Evolutionary conservation across 768 basidiomycete genomes (phyloP).

Genomic region (Cystobasidium tubakii): DNA sequence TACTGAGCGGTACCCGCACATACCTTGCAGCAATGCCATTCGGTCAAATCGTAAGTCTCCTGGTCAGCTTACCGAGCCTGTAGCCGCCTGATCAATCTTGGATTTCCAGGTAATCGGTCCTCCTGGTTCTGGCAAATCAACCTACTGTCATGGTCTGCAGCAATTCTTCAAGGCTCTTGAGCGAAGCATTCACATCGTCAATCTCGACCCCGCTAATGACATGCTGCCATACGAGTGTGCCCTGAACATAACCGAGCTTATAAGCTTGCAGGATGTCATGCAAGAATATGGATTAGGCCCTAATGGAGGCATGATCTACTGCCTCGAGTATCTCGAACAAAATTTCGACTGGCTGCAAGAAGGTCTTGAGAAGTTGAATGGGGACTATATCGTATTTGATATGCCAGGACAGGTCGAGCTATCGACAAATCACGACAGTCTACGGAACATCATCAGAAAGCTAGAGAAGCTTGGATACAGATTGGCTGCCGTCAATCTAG

Average conservation of each 20-base stretch:
- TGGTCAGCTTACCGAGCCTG: not conserved
- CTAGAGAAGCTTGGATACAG: slow-evolving; percentile 71
- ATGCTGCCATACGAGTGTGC: slow-evolving; percentile 84
- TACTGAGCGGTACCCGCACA: not conserved
- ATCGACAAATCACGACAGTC: slow-evolving; percentile 85
- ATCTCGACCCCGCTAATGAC: slow-evolving; percentile 92
- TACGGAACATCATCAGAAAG: slow-evolving; percentile 70
- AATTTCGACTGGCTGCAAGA: slow-evolving; percentile 68
- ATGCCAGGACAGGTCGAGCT: slow-evolving; percentile 96
- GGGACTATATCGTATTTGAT: slow-evolving; percentile 87
- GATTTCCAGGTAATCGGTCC: slow-evolving; percentile 51
- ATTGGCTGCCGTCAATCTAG: slow-evolving; percentile 86
- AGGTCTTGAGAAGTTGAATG: slow-evolving; percentile 55
- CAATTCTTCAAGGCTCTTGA: slow-evolving; percentile 74
- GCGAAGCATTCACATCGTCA: slow-evolving; percentile 81
- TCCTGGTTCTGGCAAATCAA: slow-evolving; percentile 52
- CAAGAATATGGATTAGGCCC: slow-evolving; percentile 75
- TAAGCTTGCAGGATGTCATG: slow-evolving; percentile 85
- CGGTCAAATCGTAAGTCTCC: slow-evolving; percentile 40
- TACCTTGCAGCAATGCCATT: slow-evolving; percentile 38
- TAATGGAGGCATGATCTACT: slow-evolving; percentile 92
- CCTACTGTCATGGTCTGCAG: slow-evolving; percentile 53
- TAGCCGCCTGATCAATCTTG: not conserved
- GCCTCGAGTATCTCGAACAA: slow-evolving; percentile 92
- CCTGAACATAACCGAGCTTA: slow-evolving; percentile 73